phyloP scores from a whole-genome alignment of 345 rosid species.

The Xanthoceras sorbifolium region DNA sequence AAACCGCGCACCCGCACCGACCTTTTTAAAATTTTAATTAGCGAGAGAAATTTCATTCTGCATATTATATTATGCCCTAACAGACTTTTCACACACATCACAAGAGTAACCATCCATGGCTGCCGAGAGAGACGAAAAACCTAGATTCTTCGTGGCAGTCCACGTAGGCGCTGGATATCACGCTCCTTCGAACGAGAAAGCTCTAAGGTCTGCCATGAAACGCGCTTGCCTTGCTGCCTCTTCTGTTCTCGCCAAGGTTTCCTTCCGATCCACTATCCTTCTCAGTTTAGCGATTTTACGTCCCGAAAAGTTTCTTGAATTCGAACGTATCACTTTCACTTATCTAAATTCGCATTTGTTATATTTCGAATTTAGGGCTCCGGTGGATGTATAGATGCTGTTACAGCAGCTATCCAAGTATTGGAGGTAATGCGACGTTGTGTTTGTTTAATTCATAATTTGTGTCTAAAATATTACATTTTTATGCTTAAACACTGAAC shows the following conservation, averaged over 20 bases:
- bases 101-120: constrained; percentile 28
- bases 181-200: constrained; percentile 68
- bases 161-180: constrained; percentile 97
- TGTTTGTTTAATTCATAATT: no score
- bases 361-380: constrained; percentile 46
- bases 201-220: constrained; percentile 79
- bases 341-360: neutral
- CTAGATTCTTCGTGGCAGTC: constrained; percentile 86
- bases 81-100: neutral
- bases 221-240: constrained; percentile 93
- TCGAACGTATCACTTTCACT: neutral
- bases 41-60: neutral
- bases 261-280: neutral
- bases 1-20: neutral
- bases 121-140: constrained; percentile 37
- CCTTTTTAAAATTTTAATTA: neutral
- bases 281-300: neutral
- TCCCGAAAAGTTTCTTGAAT: neutral
- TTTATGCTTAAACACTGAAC: neutral
- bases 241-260: constrained; percentile 74
- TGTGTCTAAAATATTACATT: no score
- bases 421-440: constrained; percentile 58
- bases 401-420: constrained; percentile 82
- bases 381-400: constrained; percentile 76
- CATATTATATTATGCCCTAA: neutral